These are phyloP conservation scores for Pseudogymnoascus sp. DNA, from an alignment of 2,329 filamentous ascomycete genomes.

Conservation along the genomic window DNA sequence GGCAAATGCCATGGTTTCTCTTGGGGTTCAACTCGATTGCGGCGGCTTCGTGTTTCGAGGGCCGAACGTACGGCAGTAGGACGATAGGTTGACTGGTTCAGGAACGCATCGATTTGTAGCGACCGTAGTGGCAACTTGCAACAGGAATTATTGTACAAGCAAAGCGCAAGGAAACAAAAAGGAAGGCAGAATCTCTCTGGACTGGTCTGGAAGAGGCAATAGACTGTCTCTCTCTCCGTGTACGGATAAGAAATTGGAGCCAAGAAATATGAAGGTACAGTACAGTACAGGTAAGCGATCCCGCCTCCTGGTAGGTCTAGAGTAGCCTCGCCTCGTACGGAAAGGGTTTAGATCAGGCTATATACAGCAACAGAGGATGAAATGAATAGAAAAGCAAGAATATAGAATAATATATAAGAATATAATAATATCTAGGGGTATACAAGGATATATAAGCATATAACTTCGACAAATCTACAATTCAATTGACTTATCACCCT, in stretches of 20 bases:
- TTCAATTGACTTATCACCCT: neutral
- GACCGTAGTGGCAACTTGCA: neutral
- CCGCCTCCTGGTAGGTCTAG: neutral
- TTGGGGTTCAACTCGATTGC: neutral
- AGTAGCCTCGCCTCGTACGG: neutral
- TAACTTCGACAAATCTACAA: neutral
- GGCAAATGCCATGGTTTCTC: neutral
- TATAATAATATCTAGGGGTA: neutral
- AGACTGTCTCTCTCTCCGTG: neutral
- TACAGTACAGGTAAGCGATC: neutral
- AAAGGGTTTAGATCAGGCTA: neutral
- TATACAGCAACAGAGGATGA: neutral
- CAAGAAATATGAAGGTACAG: neutral
- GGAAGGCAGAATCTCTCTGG: neutral
- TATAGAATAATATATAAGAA: neutral
- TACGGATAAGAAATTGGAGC: conserved; percentile 2
- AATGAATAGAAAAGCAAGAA: neutral
- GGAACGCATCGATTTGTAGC: neutral
- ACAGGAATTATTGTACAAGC: neutral
- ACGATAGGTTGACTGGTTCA: neutral
- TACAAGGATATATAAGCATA: neutral
- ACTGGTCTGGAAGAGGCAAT: neutral
- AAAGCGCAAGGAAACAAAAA: neutral
- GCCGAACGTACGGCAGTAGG: neutral
- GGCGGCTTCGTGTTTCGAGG: neutral